Evolutionary conservation across 306 rosid genomes (phyloP), one percentile per base, ranked within the genome.

Genomic region (Parietaria judaica): DNA sequence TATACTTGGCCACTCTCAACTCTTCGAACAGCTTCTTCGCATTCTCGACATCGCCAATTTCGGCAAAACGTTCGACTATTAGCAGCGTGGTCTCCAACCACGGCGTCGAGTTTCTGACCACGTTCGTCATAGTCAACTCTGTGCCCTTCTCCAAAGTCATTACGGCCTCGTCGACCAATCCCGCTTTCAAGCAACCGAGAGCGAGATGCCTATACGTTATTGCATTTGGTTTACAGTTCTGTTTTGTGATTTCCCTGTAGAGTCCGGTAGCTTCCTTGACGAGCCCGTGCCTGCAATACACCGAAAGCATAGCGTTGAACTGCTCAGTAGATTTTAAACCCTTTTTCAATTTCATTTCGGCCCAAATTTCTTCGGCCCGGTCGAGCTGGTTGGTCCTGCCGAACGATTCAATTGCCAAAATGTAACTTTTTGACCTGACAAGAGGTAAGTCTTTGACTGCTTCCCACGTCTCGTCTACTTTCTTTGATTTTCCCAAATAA

Each of bases 51-150:
- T 88, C 94, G 36, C 99, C 95, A 51, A 62, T 88, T 56, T 79
- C 87, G 23, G 95, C 87, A 55, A 94, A 81, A 65, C 66, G 63
- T 64, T 81, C 94, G 56, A 80, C 63, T 74, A 88, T 86, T 51
- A 80, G 83, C 67, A 76, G 81, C 46, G 95, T 88, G 56, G 95
- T 82, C 76, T 94, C 95, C 79, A 88, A 72, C 95, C 97, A 94
- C 15, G 99, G 95, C 17, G 80, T 79, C 61, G 97, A 88, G 72
- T 81, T 80, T 41, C 81, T 76, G 15, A 94, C 79, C 64, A 56
- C 74, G 64, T 74, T 82, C 80, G 64, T 72, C 54, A 75, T 56
- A 3, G 69, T 71, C 55, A 66, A 56, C 60, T 77, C 74, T 79
- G 67, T 74, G 41, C 94, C 87, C 68, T 86, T 58, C 12, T 82